These are phyloP conservation scores for Aspergillus biplanus DNA, from an alignment of 495 filamentous ascomycete genomes.

Conservation along the genomic window DNA sequence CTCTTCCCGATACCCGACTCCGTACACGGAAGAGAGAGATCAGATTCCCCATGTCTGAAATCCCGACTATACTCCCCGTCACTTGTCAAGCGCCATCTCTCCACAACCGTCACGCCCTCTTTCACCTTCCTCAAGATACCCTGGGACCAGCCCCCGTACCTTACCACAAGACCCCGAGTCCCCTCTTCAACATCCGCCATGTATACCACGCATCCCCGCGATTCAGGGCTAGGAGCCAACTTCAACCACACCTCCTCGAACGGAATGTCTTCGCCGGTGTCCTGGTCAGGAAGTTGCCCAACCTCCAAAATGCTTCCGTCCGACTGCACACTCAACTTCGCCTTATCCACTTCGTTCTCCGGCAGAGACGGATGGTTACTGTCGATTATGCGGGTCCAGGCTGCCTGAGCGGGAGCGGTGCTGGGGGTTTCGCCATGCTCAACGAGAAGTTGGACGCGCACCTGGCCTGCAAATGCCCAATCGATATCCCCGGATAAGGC, in stretches of 20 bases:
- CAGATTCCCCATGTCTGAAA: neutral
- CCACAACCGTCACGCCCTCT: neutral
- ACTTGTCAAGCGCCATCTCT: neutral
- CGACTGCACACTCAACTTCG: neutral
- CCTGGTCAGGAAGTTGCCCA: neutral
- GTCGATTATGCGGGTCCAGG: constrained; percentile 5
- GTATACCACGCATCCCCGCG: constrained; percentile 1
- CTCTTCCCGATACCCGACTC: constrained; percentile 1
- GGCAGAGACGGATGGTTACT: neutral
- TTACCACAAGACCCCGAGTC: constrained; percentile 3
- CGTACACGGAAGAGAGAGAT: constrained; percentile 2
- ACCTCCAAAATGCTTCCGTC: constrained; percentile 9
- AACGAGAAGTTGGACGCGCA: neutral
- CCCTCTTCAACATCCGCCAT: neutral
- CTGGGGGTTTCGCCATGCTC: neutral
- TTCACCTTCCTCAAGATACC: neutral
- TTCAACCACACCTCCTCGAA: constrained; percentile 13
- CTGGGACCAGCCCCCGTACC: constrained; percentile 6
- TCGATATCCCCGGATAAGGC: neutral
- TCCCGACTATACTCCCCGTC: neutral
- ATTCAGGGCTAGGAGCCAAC: neutral
- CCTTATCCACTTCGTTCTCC: constrained; percentile 1
- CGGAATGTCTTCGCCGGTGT: neutral
- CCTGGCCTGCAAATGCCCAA: constrained; percentile 5
- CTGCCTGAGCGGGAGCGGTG: neutral